phyloP scores from a whole-genome alignment of 2,329 filamentous ascomycete genomes.

The Cytospora paraplurivora region DNA sequence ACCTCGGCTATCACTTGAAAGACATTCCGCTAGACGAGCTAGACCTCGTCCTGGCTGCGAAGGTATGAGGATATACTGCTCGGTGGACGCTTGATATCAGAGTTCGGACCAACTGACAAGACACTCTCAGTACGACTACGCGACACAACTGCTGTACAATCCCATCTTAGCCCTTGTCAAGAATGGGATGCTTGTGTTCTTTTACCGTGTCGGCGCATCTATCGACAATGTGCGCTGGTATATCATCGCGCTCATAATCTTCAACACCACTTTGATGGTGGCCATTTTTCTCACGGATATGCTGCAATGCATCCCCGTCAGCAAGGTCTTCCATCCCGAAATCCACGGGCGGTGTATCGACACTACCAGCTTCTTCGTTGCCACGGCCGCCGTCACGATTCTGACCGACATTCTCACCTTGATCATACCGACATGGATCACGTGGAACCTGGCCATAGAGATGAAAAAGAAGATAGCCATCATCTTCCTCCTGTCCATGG shows the following conservation, averaged over 20 bases:
- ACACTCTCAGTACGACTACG: conserved; percentile 36
- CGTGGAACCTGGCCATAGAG: conserved; percentile 38
- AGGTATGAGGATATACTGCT: background rate
- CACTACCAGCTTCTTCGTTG: conserved; percentile 38
- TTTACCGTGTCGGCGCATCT: conserved; percentile 45
- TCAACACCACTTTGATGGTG: conserved; percentile 37
- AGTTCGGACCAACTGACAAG: background rate
- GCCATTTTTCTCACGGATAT: conserved; percentile 37
- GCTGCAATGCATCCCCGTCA: conserved; percentile 40
- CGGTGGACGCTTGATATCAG: background rate
- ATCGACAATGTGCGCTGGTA: conserved; percentile 39
- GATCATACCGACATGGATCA: conserved; percentile 41
- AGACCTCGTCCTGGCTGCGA: conserved; percentile 27
- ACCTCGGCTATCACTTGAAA: conserved; percentile 14
- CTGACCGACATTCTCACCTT: conserved; percentile 45
- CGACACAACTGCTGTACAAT: conserved; percentile 47
- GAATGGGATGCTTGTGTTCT: conserved; percentile 48
- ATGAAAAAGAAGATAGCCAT: conserved; percentile 40
- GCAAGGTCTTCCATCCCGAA: conserved; percentile 28
- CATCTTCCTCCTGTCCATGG: conserved; percentile 37
- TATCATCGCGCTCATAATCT: conserved; percentile 37
- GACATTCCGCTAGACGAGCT: conserved; percentile 29
- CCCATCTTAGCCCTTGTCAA: conserved; percentile 50
- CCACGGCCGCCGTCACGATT: conserved; percentile 43
- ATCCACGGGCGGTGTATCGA: conserved; percentile 43